Base-by-base conservation (phyloP, 1,139 yeast genomes). In the Casaregolazyma lundiana region DNA sequence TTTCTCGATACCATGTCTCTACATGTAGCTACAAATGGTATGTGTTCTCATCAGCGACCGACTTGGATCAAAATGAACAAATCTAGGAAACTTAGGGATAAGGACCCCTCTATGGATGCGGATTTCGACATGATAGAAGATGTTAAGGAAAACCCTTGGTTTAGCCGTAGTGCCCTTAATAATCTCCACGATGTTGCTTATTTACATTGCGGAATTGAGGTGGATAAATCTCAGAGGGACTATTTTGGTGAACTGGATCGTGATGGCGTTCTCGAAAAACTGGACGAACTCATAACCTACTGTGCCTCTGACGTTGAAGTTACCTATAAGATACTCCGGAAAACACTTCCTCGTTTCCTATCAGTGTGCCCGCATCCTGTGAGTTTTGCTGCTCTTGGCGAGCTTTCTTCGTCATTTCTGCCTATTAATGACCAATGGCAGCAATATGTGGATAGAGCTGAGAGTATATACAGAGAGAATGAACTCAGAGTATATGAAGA, bases 1-100 rank as follows among this genome's bases (percentile, higher is more conserved):
- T 94, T 72, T 59, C 56, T 94, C 48, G 99, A 94, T 64, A 92
- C 96, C 1, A 85, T 92, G 92, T 83, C 97, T 0, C 69, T 94
- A 19, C 98, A 94, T 66, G 81, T 90, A 34, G 95, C 97, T 0
- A 80, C 81, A 1, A 81, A 86, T 44, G 99, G 99, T 0, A 84
- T 94, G 76, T 87, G 97, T 61, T 86, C 97, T 1, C 80, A 88
- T 55, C 98, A 94, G 61, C 69, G 97, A 51, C 84, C 90, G 0
- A 72, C 75, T 19, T 94, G 94, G 89, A 68, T 78, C 59, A 81
- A 80, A 80, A 53, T 59, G 53, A 50, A 55, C 45, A 51, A 56
- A 55, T 53, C 39, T 47, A 51, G 50, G 43, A 47, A 51, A 50
- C 18, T 44, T 4, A 43, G 47, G 44, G 57, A 53, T 9, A 41